Conservation (phyloP, 306 rosid species). For the Medicago ruthenica region DNA sequence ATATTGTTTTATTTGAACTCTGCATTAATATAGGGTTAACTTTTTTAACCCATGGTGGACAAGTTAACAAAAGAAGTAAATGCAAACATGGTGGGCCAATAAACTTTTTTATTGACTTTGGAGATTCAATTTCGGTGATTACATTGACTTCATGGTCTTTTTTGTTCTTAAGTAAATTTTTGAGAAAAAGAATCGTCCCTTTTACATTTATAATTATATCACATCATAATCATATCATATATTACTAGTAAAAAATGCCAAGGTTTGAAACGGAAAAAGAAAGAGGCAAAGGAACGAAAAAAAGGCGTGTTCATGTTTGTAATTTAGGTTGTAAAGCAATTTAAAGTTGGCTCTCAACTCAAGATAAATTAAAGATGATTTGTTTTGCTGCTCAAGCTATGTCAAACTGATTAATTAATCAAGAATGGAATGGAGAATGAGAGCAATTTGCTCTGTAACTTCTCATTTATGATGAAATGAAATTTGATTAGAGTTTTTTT, state of each 20-base stretch:
- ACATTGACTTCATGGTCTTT: conserved; percentile 41
- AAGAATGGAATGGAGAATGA: background rate
- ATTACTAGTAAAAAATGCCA: background rate
- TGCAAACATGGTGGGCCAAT: conserved; percentile 36
- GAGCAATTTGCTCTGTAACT: too few species aligned
- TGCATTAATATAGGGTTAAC: background rate
- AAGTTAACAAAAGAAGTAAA: conserved; percentile 51
- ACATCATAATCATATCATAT: background rate
- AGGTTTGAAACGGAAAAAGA: background rate
- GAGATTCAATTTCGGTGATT: conserved; percentile 46
- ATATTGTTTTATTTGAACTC: background rate
- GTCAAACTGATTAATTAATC: too few species aligned
- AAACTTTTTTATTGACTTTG: conserved; percentile 49
- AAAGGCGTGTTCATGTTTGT: conserved; percentile 23
- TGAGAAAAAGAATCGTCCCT: conserved; percentile 28
- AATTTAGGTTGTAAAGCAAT: conserved; percentile 41
- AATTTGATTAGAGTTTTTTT: too few species aligned
- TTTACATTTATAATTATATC: conserved; percentile 23
- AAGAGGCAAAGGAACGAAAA: background rate
- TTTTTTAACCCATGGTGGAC: conserved; percentile 43
- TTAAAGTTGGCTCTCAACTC: conserved; percentile 39
- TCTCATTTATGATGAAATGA: too few species aligned
- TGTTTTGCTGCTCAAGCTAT: background rate
- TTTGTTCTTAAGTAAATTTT: background rate
- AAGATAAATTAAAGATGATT: background rate